Evolutionary conservation across 345 rosid species (phyloP).

Genomic region (Brassica nigra): DNA sequence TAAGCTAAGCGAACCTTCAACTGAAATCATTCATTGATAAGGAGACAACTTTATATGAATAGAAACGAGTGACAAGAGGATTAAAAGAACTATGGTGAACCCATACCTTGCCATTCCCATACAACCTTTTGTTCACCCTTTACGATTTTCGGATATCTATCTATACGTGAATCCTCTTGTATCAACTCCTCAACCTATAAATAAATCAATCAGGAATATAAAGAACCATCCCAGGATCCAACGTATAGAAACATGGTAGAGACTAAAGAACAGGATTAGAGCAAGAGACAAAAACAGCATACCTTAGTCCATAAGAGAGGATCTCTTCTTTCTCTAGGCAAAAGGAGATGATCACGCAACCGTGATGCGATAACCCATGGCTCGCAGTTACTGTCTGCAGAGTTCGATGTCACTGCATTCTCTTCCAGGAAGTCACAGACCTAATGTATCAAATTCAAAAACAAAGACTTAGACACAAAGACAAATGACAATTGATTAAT

Average conservation of each 20-base stretch:
- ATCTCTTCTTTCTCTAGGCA: conserved; percentile 85
- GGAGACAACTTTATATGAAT: neutral
- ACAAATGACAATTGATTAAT: conserved; percentile 8
- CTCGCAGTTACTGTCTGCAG: conserved; percentile 50
- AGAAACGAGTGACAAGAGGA: neutral
- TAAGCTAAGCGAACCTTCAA: conserved; percentile 75
- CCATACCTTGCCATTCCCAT: conserved; percentile 98
- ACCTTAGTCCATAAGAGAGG: conserved; percentile 85
- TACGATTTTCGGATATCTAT: conserved; percentile 72
- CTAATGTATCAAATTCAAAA: conserved; percentile 40
- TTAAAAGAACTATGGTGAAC: neutral
- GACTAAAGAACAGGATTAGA: neutral
- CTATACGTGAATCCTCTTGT: conserved; percentile 89
- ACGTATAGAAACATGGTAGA: neutral
- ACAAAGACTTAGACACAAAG: neutral
- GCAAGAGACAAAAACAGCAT: neutral
- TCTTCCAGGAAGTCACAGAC: conserved; percentile 90
- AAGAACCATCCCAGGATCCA: conserved; percentile 1
- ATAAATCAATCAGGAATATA: conserved; percentile 13
- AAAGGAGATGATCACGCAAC: conserved; percentile 83
- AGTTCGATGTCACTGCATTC: conserved; percentile 64
- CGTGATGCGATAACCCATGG: conserved; percentile 87
- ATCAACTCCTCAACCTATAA: conserved; percentile 80
- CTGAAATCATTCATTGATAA: conserved; percentile 40
- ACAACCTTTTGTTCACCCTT: conserved; percentile 92